Base-by-base conservation (phyloP, 2,329 filamentous ascomycete genomes). In the Fusarium virguliforme region DNA sequence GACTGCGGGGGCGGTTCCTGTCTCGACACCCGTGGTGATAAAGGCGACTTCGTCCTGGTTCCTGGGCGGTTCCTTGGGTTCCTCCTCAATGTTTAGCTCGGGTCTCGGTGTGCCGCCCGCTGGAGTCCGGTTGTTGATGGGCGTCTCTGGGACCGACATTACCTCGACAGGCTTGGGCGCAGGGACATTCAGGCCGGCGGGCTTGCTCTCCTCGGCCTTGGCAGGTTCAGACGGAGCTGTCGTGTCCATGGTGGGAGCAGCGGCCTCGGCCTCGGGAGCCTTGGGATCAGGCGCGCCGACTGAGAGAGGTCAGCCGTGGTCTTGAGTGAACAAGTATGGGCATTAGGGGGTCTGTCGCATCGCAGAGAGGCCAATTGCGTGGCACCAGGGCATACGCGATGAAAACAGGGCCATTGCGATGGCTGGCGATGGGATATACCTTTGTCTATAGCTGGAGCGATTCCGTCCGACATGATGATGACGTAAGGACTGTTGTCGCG, bases 151-250 rank as follows among this genome's bases (percentile, higher is more conserved):
- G 8, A 79, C 77, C 15, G 80, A 80, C 24, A 72, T 74, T 50
- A 82, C 70, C 72, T 82, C 79, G 38, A 81, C 81, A 6, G 80
- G 78, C 68, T 79, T 80, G 8, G 80, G 78, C 24, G 60, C 64
- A 15, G 61, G 70, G 7, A 67, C 46, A 1, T 60, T 62, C 28
- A 75, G 68, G 41, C 72, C 63, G 38, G 60, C 55, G 15, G 53
- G 37, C 50, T 76, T 68, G 41, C 50, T 62, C 37, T 76, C 75
- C 15, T 73, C 73, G 4, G 67, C 34, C 68, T 77, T 74, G 55
- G 65, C 32, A 9, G 68, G 62, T 43, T 74, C 73, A 13, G 74
- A 63, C 10, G 70, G 62, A 61, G 73, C 64, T 58, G 70, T 70
- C 58, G 75, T 75, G n/a, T 72, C 68, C 67, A 78, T 55, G 18